phyloP scores from a whole-genome alignment of 345 rosid genomes.

The Citrus trifoliata region DNA sequence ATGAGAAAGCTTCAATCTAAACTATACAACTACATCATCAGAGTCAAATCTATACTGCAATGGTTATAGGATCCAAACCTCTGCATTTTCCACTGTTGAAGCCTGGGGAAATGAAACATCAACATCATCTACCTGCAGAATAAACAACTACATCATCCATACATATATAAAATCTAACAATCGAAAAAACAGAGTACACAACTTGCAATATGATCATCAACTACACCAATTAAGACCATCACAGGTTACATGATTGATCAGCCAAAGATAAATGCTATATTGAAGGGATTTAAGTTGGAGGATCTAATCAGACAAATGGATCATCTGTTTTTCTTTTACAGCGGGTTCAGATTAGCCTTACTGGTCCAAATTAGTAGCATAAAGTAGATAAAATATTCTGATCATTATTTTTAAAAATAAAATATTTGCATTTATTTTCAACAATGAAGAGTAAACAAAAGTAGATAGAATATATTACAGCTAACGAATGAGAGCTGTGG shows the following conservation, averaged over 20 bases:
- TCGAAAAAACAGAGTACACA: background rate
- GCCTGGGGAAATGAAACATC: slow-evolving; percentile 46
- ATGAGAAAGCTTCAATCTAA: background rate
- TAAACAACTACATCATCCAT: background rate
- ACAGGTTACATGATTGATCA: background rate
- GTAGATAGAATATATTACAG: too few species aligned
- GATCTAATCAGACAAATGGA: background rate
- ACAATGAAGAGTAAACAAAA: too few species aligned
- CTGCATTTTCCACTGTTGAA: slow-evolving; percentile 39
- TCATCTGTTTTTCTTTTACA: background rate
- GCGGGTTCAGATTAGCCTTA: background rate
- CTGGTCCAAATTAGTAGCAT: background rate
- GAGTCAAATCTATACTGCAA: background rate
- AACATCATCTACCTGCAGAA: slow-evolving; percentile 63
- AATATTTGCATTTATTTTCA: too few species aligned
- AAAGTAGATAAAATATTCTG: too few species aligned
- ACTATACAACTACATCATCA: background rate
- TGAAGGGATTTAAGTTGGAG: background rate
- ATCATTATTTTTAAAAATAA: too few species aligned
- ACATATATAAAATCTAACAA: background rate
- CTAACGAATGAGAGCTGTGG: too few species aligned
- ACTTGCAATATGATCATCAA: background rate
- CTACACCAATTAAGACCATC: background rate
- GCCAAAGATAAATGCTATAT: background rate
- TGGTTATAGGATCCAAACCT: slow-evolving; percentile 39